Percentiles rank a stretch among this genome's conserved stretches.
These are phyloP conservation scores for Hypoxylon lenormandii DNA, from an alignment of 495 filamentous ascomycete species.

Conservation along the genomic window DNA sequence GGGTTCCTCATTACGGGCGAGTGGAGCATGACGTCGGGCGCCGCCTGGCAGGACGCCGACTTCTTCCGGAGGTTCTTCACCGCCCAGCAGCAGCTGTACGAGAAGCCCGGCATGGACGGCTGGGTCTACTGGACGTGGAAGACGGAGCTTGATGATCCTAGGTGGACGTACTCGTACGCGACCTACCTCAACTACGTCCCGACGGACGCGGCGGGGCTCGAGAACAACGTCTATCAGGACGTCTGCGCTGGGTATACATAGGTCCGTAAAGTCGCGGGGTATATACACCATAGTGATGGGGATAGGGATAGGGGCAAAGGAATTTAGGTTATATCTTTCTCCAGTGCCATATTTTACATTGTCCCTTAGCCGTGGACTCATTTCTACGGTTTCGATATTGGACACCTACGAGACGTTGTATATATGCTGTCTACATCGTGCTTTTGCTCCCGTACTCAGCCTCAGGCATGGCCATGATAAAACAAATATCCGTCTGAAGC, in stretches of 20 bases:
- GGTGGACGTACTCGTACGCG: conserved; percentile 43
- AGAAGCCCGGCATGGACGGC: conserved; percentile 60
- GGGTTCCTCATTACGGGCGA: conserved; percentile 62
- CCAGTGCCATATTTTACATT: too few relatives aligned
- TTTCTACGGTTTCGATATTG: too few relatives aligned
- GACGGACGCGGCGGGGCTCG: conserved; percentile 36
- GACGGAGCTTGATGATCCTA: conserved; percentile 52
- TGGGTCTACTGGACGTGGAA: conserved; percentile 73
- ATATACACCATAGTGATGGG: too few relatives aligned
- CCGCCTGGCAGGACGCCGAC: conserved; percentile 47
- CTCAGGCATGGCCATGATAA: too few relatives aligned
- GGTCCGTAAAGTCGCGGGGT: background rate
- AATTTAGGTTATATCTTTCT: too few relatives aligned
- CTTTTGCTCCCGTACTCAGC: too few relatives aligned
- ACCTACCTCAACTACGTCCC: conserved; percentile 39
- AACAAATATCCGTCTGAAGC: too few relatives aligned
- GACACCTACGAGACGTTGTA: too few relatives aligned
- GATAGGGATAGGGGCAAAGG: too few relatives aligned
- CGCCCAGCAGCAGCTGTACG: conserved; percentile 66
- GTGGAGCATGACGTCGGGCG: conserved; percentile 62
- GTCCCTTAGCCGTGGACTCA: too few relatives aligned
- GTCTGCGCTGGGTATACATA: conserved; percentile 35
- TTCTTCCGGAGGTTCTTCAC: conserved; percentile 68
- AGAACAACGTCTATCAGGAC: conserved; percentile 44
- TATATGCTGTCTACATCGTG: too few relatives aligned